Conservation (phyloP, 345 rosid genomes). For the Corchorus capsularis region DNA sequence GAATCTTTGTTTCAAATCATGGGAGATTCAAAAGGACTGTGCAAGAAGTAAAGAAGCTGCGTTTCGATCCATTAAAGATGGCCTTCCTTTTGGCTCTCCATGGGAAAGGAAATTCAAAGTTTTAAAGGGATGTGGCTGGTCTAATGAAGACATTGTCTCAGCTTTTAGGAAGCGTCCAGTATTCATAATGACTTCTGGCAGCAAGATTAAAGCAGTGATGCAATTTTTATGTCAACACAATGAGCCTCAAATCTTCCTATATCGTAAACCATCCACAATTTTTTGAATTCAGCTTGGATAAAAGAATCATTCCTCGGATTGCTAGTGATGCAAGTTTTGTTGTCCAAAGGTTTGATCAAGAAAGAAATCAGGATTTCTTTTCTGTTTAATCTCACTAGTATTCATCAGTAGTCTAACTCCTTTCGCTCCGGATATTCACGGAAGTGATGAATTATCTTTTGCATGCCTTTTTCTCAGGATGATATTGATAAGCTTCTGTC, state of each 20-base stretch:
- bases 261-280: conserved; percentile 12
- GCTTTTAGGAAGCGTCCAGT: conserved; percentile 27
- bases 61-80: background rate
- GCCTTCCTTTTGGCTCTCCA: too few species aligned
- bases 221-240: conserved; percentile 26
- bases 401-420: too few species aligned
- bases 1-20: background rate
- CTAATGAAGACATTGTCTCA: conserved; percentile 8
- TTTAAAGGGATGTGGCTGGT: conserved; percentile 25
- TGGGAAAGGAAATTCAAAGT: conserved; percentile 13
- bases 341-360: conserved; percentile 23
- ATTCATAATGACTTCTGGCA: conserved; percentile 23
- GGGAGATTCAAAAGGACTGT: conserved; percentile 3
- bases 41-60: conserved; percentile 14
- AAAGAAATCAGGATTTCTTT: background rate
- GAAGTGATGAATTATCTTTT: too few species aligned
- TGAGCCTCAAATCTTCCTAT: conserved; percentile 21
- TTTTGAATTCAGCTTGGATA: conserved; percentile 24
- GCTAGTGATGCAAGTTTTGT: conserved; percentile 20
- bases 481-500: too few species aligned
- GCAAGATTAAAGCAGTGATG: conserved; percentile 27
- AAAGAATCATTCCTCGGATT: conserved; percentile 38
- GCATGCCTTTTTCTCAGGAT: too few species aligned
- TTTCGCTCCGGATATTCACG: too few species aligned
- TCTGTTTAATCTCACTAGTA: too few species aligned